These are phyloP conservation scores for Colletotrichum sp. DNA, from an alignment of 2,329 filamentous ascomycete genomes.

Conservation along the genomic window DNA sequence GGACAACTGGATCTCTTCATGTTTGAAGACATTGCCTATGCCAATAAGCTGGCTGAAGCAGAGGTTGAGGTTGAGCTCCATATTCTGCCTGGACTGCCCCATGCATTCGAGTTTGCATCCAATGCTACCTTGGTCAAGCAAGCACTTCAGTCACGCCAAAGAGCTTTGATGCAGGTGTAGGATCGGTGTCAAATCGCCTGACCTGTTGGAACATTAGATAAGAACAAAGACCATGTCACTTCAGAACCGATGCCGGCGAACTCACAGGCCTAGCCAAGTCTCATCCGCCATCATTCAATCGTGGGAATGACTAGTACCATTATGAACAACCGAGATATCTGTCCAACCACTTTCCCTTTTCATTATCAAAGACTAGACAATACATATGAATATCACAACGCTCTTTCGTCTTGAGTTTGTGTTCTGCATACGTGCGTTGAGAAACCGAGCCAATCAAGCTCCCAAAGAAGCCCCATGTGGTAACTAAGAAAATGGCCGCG, in stretches of 20 bases:
- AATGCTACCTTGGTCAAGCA: slow-evolving; percentile 19
- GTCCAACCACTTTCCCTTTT: fast-evolving
- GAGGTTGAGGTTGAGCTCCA: slow-evolving; percentile 42
- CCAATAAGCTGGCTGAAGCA: slow-evolving; percentile 30
- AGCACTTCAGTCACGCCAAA: slow-evolving; percentile 23
- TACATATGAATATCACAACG: background rate
- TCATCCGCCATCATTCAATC: fast-evolving
- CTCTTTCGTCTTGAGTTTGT: background rate
- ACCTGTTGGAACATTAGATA: fast-evolving
- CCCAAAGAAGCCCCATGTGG: background rate
- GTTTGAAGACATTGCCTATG: slow-evolving; percentile 36
- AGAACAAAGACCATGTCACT: fast-evolving
- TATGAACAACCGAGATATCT: background rate
- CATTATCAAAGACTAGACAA: fast-evolving
- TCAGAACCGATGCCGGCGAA: background rate
- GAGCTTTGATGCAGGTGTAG: slow-evolving; percentile 8
- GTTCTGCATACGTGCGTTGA: background rate
- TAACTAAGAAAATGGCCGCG: background rate
- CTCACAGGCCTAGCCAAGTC: fast-evolving
- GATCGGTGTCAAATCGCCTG: background rate
- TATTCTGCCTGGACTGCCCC: slow-evolving; percentile 42
- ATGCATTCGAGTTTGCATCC: slow-evolving; percentile 34
- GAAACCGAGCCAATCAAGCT: fast-evolving
- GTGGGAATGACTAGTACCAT: background rate
- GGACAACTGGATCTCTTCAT: slow-evolving; percentile 42